A percentile compares a stretch with the other conserved stretches of the same genome.
Conservation (phyloP, 2,329 filamentous ascomycete species). For the Neonectria neomacrospora region DNA sequence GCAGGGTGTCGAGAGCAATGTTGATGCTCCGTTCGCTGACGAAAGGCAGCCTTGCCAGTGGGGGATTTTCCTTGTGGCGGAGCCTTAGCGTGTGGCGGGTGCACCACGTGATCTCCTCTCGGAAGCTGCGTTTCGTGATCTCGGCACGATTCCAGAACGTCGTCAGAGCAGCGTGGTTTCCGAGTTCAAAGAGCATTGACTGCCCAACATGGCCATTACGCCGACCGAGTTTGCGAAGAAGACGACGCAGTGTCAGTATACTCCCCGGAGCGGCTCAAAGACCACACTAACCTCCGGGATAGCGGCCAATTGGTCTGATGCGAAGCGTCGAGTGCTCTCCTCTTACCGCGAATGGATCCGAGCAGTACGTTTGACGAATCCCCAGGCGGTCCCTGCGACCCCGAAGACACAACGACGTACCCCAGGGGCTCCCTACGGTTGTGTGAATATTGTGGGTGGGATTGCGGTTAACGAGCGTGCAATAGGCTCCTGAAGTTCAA, state of each 20-base stretch:
- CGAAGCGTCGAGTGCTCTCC: conserved; percentile 84
- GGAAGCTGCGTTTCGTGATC: conserved; percentile 42
- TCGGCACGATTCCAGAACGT: conserved; percentile 46
- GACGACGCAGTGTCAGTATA: conserved; percentile 78
- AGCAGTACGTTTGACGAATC: conserved; percentile 74
- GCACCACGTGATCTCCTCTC: conserved; percentile 45
- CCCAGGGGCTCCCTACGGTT: background rate
- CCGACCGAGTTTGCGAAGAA: conserved; percentile 90
- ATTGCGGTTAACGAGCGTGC: conserved; percentile 32
- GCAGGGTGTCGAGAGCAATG: conserved; percentile 10
- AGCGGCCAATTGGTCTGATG: conserved; percentile 92
- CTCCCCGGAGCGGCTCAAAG: conserved; percentile 9
- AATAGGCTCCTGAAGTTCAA: conserved; percentile 93
- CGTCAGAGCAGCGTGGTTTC: conserved; percentile 47
- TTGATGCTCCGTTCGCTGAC: conserved; percentile 34
- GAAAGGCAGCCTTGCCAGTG: conserved; percentile 37
- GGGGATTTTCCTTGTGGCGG: conserved; percentile 37
- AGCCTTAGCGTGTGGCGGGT: conserved; percentile 31
- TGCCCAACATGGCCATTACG: conserved; percentile 82
- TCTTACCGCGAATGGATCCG: conserved; percentile 97
- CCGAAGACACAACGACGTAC: background rate
- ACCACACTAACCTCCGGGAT: conserved; percentile 51
- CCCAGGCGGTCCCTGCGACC: background rate
- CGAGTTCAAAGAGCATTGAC: conserved; percentile 49
- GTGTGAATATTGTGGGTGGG: background rate